These are phyloP conservation scores for Kwoniella dendrophila DNA, from an alignment of 768 basidiomycete species.

Conservation along the genomic window DNA sequence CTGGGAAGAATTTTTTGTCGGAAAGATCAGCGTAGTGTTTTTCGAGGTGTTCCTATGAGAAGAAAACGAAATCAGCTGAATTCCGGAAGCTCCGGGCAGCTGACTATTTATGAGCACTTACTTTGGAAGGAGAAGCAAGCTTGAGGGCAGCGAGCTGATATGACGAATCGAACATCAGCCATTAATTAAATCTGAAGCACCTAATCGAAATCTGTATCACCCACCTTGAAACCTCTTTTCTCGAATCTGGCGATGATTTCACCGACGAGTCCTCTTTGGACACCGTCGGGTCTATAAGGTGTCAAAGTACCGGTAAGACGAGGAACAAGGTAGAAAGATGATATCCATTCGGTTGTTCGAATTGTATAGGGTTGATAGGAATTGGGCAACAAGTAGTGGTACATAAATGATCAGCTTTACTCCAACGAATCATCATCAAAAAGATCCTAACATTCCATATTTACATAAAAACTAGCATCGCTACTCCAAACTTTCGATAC, in stretches of 20 bases:
- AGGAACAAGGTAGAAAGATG: not conserved
- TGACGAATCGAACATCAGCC: not conserved
- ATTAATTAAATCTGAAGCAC: not conserved
- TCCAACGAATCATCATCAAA: too few relatives aligned
- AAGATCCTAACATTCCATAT: too few relatives aligned
- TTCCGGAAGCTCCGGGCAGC: not conserved
- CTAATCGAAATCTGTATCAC: constrained; percentile 1
- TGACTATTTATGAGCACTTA: constrained; percentile 12
- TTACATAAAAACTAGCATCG: not conserved
- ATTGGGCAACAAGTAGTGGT: too few relatives aligned
- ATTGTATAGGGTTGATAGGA: constrained; percentile 44
- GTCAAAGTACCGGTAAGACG: constrained; percentile 8
- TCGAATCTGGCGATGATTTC: constrained; percentile 96
- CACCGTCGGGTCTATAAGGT: constrained; percentile 84
- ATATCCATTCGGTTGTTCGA: not conserved
- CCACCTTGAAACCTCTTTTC: constrained; percentile 87
- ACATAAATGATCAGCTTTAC: too few relatives aligned
- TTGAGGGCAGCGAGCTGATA: constrained; percentile 81
- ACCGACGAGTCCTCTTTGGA: constrained; percentile 91
- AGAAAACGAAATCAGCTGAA: not conserved
- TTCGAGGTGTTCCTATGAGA: constrained; percentile 72
- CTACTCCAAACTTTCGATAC: too few relatives aligned
- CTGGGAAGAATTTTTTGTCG: constrained; percentile 93
- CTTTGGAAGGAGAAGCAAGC: constrained; percentile 72
- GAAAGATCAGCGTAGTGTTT: constrained; percentile 96